Base-by-base conservation (phyloP, 225 moss, liverwort and hornwort species). In the Polytrichum formosum region DNA sequence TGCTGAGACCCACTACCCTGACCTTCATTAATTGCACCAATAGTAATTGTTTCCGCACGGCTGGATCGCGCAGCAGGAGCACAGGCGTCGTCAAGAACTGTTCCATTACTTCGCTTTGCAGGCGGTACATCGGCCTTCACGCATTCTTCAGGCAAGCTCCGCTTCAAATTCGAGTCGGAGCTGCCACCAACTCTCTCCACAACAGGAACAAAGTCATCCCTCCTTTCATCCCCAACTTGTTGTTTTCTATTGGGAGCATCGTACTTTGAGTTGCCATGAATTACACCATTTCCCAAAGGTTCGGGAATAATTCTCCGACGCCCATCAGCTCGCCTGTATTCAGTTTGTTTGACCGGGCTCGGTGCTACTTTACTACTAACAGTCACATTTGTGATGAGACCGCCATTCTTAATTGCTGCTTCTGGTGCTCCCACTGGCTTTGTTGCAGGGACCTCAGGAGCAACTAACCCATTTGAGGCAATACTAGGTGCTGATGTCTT, bases 271-370 rank as follows among this genome's bases (percentile, higher is more conserved):
- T 65, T 73, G 27, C 63, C 67, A n/a, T 87, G 82, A 8, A 80
- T 62, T 17, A 84, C 84, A 62, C 83, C 89, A 61, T 83, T 89
- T 37, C 91, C 97, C 30, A 98, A 66, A 46, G 97, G 91, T 84
- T 98, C 92, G 59, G 97, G 97, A 23, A 94, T 98, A 6, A 98
- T 98, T 64, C 97, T 88, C 75, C 94, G 84, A 21, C 97, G 90
- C 18, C 97, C 97, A 80, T 98, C 97, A 70, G 97, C 76, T 62
- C 94, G 90, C 69, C 97, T 86, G 65, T 98, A 98, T 77, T 98
- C 97, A 23, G 97, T 98, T 85, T 98, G 97, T 64, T 92, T 92
- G 62, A 85, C 83, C 2, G 90, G 80, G 27, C 80, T 90, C 26
- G 87, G 83, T 66, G 68, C 73, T 53, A 85, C 75, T 53, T 78